Conservation (phyloP, 768 basidiomycete genomes). For the Lentinula lateritia region DNA sequence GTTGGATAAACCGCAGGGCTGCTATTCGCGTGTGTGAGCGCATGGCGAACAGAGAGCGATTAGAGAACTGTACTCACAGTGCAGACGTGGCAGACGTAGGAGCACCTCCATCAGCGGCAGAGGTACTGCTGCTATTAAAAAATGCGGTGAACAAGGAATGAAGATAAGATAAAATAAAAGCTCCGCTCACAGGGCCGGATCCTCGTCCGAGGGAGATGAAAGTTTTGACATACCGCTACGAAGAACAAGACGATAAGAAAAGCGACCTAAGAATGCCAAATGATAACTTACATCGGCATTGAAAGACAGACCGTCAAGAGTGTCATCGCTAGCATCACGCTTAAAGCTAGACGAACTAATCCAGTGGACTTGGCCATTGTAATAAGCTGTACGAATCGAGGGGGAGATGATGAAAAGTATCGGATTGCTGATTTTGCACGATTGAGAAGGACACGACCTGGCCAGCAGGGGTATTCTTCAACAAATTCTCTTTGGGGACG, state of each 20-base stretch:
- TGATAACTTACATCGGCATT: not conserved
- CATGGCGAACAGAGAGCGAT: not conserved
- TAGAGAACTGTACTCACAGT: not conserved
- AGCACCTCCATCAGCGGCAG: not conserved
- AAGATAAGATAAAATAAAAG: not conserved
- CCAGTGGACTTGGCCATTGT: not conserved
- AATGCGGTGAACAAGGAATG: not conserved
- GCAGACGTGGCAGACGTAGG: not conserved
- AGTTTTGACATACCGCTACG: not conserved
- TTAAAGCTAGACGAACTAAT: not conserved
- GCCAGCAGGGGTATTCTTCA: not conserved
- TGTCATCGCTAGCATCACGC: not conserved
- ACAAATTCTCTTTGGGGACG: not conserved
- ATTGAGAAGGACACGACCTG: not conserved
- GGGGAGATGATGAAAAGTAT: not conserved
- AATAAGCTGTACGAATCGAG: not conserved
- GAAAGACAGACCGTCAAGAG: not conserved
- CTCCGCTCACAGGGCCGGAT: not conserved
- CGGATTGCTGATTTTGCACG: not conserved
- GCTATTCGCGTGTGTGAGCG: not conserved
- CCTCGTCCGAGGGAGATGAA: not conserved
- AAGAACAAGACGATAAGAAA: not conserved
- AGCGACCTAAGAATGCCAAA: not conserved
- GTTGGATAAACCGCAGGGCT: not conserved
- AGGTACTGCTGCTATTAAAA: not conserved